Evolutionary conservation across 2,329 filamentous ascomycete genomes (phyloP), one percentile per base, ranked within the genome.

Genomic region (Fusarium fujikuroi): DNA sequence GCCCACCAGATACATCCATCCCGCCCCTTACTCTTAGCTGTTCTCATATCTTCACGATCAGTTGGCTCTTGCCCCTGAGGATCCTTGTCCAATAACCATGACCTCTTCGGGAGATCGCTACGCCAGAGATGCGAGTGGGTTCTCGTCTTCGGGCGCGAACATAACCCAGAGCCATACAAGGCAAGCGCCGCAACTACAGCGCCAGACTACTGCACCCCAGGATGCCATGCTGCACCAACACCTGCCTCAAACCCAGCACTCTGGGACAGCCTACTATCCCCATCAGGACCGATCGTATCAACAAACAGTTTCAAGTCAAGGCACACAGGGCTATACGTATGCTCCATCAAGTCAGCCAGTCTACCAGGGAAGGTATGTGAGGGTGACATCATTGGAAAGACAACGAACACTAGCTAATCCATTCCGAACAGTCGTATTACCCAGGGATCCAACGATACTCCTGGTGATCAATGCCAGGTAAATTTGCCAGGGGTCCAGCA

Each of bases 311-410:
- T 7, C 36, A 47, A 36, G 43, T 34, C 34, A 63, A 34, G 34
- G 21, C 18, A 36, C n/a, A 14, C 46, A 32, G 30, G 15, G 16
- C 19, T 42, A 58, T 23, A 15, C 42, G 23, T 39, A 49, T 58
- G 16, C 56, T 53, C 37, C 44, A 46, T 72, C 71, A 18, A 64
- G 52, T 11, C 28, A 44, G 37, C 19, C 9, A 7, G 71, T 63
- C 18, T 15, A 74, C 25, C 71, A 72, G 40, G 71, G 71, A 16
- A 73, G 70, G 71, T 73, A 59, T 37, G 67, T 39, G 21, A 15
- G 21, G 36, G 16, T 25, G 9, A 4, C 16, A 25, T 39, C 7
- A 18, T 28, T 19, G 30, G 6, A 50, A 15, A 52, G 7, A 32
- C 21, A 19, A 18, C 42, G 5, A 4, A 18, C 28, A 11, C 46